These are phyloP conservation scores for Umbelopsis sp. DNA, from an alignment of 371 early-diverging fungal genomes.

Conservation along the genomic window DNA sequence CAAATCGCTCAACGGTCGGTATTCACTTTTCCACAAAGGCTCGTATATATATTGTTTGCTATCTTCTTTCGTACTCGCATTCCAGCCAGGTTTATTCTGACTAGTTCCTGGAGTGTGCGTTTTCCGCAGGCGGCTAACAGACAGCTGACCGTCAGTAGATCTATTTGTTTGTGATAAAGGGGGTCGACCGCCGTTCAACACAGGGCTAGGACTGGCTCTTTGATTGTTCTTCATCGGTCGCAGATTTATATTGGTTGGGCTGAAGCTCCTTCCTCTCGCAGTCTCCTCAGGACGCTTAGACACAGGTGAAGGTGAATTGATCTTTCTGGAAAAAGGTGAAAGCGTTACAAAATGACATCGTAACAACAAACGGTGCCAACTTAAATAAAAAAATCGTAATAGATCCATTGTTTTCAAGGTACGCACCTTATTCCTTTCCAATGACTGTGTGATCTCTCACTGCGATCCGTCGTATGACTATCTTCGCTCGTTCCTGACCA, in stretches of 20 bases:
- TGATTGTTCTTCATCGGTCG: constrained; percentile 1
- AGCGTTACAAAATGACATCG: too few relatives aligned
- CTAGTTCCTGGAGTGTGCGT: constrained; percentile 16
- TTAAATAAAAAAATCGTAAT: too few relatives aligned
- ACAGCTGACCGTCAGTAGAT: neutral
- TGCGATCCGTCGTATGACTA: constrained; percentile 19
- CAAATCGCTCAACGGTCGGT: constrained; percentile 25
- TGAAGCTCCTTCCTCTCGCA: neutral
- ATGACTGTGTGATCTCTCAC: constrained; percentile 19
- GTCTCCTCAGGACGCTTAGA: neutral
- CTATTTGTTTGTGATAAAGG: constrained; percentile 2
- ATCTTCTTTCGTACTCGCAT: constrained; percentile 21
- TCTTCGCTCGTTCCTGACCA: constrained; percentile 22
- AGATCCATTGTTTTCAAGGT: too few relatives aligned
- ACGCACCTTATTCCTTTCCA: constrained; percentile 40
- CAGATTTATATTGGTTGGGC: neutral
- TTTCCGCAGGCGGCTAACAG: constrained; percentile 7
- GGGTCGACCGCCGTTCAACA: neutral
- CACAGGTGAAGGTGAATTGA: constrained; percentile 1
- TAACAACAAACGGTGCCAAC: too few relatives aligned
- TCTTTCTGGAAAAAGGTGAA: neutral
- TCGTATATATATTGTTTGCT: constrained; percentile 17
- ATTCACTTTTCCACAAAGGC: constrained; percentile 26
- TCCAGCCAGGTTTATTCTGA: constrained; percentile 24
- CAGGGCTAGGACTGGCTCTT: constrained; percentile 21